Conservation (phyloP, 2,329 filamentous ascomycete genomes). For the Talaromyces sp. region DNA sequence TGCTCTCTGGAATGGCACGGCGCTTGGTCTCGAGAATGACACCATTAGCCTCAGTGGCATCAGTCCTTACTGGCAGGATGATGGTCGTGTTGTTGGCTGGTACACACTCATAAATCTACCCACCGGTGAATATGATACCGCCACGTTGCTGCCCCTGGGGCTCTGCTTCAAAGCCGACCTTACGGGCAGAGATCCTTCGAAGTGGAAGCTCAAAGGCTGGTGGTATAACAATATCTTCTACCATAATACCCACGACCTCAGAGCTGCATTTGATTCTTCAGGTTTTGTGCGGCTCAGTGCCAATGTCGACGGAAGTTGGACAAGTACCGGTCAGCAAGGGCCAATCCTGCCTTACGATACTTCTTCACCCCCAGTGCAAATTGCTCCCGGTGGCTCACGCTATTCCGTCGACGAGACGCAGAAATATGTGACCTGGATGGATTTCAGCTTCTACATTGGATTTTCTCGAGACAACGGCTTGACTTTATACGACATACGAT, state of each 20-base stretch:
- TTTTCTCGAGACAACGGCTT: background rate
- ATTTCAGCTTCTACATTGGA: background rate
- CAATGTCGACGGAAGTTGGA: background rate
- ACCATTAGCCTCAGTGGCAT: constrained; percentile 7
- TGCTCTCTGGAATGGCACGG: constrained; percentile 5
- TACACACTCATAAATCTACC: background rate
- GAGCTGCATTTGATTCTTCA: background rate
- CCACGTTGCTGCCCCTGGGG: background rate
- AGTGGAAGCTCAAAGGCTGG: background rate
- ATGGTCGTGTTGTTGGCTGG: background rate
- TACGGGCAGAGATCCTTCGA: background rate
- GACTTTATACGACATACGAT: background rate
- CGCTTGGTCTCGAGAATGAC: constrained; percentile 10
- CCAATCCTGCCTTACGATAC: background rate
- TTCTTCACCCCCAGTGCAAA: background rate
- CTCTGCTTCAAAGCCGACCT: background rate
- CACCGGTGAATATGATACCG: background rate
- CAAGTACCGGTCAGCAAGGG: background rate
- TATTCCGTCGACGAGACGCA: background rate
- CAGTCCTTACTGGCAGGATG: constrained; percentile 4
- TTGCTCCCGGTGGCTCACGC: background rate
- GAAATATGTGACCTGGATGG: background rate
- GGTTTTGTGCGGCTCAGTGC: background rate
- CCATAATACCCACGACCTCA: background rate
- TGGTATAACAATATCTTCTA: background rate